Conservation (phyloP, 2,329 filamentous ascomycete species). For the Tolypocladium tropicale region DNA sequence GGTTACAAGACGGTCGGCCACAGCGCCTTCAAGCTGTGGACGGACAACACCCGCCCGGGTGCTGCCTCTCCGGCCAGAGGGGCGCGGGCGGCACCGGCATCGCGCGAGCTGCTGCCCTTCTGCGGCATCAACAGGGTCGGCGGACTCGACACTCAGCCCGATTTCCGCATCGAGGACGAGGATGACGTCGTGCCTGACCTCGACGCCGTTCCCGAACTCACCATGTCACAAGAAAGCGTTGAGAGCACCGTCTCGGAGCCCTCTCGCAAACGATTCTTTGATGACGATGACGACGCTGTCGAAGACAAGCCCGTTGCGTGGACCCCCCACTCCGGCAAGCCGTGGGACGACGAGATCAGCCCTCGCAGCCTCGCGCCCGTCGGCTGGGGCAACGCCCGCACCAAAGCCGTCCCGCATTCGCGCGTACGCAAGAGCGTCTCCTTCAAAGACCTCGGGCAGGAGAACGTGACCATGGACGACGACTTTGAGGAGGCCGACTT, state of each 20-base stretch:
- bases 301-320: neutral
- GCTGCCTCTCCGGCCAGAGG: slow-evolving; percentile 5
- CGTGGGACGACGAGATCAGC: slow-evolving; percentile 27
- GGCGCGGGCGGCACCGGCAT: slow-evolving; percentile 15
- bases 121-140: slow-evolving; percentile 72
- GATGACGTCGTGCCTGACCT: slow-evolving; percentile 21
- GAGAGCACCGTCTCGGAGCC: slow-evolving; percentile 21
- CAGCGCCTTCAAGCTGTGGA: slow-evolving; percentile 42
- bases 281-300: slow-evolving; percentile 29
- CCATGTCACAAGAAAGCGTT: slow-evolving; percentile 45
- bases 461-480: slow-evolving; percentile 32
- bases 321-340: slow-evolving; percentile 6
- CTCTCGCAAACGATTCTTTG: slow-evolving; percentile 38
- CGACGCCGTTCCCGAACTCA: slow-evolving; percentile 36
- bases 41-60: slow-evolving; percentile 16
- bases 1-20: slow-evolving; percentile 70
- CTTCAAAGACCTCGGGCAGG: slow-evolving; percentile 25
- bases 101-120: slow-evolving; percentile 64
- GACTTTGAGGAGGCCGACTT: slow-evolving; percentile 67
- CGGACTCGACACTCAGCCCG: slow-evolving; percentile 52
- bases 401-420: slow-evolving; percentile 37
- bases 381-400: slow-evolving; percentile 28
- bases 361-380: slow-evolving; percentile 27
- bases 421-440: slow-evolving; percentile 14
- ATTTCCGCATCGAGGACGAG: slow-evolving; percentile 14